Evolutionary conservation across 176 grass and related monocot species (phyloP).

Genomic region (Rhynchospora pubera): DNA sequence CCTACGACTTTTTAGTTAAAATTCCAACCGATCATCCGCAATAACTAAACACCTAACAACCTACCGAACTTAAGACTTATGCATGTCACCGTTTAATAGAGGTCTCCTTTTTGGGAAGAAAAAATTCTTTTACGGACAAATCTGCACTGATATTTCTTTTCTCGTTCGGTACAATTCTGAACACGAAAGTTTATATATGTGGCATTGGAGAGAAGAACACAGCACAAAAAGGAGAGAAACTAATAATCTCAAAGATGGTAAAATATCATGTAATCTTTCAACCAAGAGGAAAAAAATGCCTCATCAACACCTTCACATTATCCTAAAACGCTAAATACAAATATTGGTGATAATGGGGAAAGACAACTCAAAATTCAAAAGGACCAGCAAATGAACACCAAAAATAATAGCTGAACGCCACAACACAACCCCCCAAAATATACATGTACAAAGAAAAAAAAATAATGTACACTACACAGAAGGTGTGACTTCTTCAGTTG

Average conservation of each 20-base stretch:
- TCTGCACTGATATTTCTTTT: not conserved
- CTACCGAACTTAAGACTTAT: not conserved
- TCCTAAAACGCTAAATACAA: not conserved
- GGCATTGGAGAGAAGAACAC: not conserved
- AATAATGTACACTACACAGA: not conserved
- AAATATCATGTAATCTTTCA: not conserved
- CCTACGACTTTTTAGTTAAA: too few relatives aligned
- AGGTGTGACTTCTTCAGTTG: constrained; percentile 4
- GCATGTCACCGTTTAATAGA: not conserved
- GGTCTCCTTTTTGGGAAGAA: not conserved
- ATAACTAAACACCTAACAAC: too few relatives aligned
- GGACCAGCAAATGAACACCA: not conserved
- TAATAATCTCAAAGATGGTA: not conserved
- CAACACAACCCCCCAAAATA: constrained; percentile 10
- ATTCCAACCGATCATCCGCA: too few relatives aligned
- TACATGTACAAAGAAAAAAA: constrained; percentile 11
- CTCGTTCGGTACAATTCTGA: not conserved
- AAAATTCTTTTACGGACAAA: not conserved
- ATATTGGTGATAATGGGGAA: not conserved
- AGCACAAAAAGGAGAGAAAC: not conserved
- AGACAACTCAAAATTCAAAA: not conserved
- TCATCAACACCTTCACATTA: not conserved
- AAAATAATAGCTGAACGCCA: not conserved
- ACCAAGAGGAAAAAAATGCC: not conserved
- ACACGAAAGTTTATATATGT: not conserved